Conservation (phyloP, 2,329 filamentous ascomycete genomes). For the Incumbomyces delicatus region DNA sequence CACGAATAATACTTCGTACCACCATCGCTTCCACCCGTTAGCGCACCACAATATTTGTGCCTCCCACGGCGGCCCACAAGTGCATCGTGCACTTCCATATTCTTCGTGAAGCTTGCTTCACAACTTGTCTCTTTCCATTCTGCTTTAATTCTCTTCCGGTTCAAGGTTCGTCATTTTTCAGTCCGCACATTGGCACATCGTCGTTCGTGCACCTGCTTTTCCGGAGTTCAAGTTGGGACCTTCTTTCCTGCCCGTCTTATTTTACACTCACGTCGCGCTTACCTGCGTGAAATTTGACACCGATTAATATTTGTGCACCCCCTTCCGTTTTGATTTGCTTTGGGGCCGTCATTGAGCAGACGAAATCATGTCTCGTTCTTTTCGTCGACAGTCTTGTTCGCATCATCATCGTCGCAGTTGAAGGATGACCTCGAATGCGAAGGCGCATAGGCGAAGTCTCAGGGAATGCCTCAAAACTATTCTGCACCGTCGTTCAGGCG, state of each 20-base stretch:
- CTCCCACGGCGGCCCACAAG: no score
- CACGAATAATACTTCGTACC: no score
- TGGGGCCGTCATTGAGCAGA: not conserved
- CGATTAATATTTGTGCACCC: not conserved
- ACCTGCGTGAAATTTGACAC: not conserved
- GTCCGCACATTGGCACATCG: not conserved
- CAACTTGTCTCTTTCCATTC: no score
- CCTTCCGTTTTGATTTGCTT: not conserved
- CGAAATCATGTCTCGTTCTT: slow-evolving; percentile 6
- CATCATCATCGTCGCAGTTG: not conserved
- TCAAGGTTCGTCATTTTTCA: not conserved
- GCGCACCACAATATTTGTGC: no score
- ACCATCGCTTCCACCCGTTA: no score
- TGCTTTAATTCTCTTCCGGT: no score
- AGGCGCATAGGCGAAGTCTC: slow-evolving; percentile 17
- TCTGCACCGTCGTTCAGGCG: slow-evolving; percentile 7
- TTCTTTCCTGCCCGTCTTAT: not conserved
- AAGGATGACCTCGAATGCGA: slow-evolving; percentile 8
- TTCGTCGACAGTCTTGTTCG: slow-evolving; percentile 1
- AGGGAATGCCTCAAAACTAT: slow-evolving; percentile 17
- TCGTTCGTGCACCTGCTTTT: not conserved
- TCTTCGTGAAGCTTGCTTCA: no score
- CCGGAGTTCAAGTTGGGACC: not conserved
- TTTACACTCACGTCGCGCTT: slow-evolving; percentile 2
- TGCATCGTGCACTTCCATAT: no score